These are phyloP conservation scores for Geranium rotundifolium DNA, from an alignment of 345 rosid genomes.

Conservation along the genomic window DNA sequence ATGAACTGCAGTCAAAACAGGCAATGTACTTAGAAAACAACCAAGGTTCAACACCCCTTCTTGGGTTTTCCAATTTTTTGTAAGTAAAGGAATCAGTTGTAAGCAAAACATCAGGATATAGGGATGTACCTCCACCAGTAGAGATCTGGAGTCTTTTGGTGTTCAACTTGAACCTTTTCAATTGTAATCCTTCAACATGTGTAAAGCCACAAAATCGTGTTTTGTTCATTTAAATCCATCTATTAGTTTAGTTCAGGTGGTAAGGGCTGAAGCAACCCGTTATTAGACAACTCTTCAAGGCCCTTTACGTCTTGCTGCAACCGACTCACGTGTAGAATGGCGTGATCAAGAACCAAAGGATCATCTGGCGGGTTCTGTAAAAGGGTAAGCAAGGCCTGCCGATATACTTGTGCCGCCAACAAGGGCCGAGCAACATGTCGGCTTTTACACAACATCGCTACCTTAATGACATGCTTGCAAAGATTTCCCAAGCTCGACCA, in stretches of 20 bases:
- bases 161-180: too few relatives aligned
- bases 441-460: constrained; percentile 32
- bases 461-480: constrained; percentile 43
- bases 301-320: constrained; percentile 41
- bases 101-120: too few relatives aligned
- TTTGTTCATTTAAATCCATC: constrained; percentile 1
- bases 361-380: constrained; percentile 36
- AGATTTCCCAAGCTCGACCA: constrained; percentile 37
- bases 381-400: constrained; percentile 33
- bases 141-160: too few relatives aligned
- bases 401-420: constrained; percentile 29
- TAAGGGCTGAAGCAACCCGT: constrained; percentile 34
- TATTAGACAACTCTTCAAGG: constrained; percentile 39
- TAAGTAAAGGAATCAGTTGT: too few relatives aligned
- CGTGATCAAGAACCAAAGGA: constrained; percentile 39
- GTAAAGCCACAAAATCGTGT: not conserved
- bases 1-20: too few relatives aligned
- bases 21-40: constrained; percentile 17
- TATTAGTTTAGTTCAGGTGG: constrained; percentile 22
- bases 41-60: constrained; percentile 37
- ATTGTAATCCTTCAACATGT: not conserved
- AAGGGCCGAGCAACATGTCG: constrained; percentile 39
- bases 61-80: too few relatives aligned
- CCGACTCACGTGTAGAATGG: constrained; percentile 25
- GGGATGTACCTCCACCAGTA: too few relatives aligned